Evolutionary conservation across 129 eudicot species (phyloP).

Genomic region (Rutidosis leptorrhynchoides): DNA sequence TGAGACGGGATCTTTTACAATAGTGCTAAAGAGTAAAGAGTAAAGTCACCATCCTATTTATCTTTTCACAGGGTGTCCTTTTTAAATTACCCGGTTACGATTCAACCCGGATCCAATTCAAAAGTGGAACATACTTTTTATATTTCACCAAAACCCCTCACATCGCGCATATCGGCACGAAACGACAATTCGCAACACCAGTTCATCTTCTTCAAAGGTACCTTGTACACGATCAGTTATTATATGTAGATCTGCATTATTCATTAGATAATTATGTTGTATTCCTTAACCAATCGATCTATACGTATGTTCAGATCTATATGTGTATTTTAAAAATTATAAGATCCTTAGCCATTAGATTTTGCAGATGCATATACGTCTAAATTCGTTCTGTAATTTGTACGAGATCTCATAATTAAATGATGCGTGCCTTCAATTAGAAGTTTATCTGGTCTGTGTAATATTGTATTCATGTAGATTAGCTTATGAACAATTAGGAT

Average conservation of each 20-base stretch:
- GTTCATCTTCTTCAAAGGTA: slow-evolving; percentile 27
- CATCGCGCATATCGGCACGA: slow-evolving; percentile 18
- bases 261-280: not conserved
- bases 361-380: not conserved
- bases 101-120: not conserved
- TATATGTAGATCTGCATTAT: slow-evolving; percentile 1
- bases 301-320: slow-evolving; percentile 24
- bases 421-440: not conserved
- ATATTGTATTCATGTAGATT: not conserved
- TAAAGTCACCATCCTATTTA: too few species aligned
- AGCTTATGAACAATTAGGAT: not conserved
- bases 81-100: not conserved
- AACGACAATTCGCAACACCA: slow-evolving; percentile 14
- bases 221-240: not conserved
- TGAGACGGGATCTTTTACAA: too few species aligned
- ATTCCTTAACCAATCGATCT: not conserved
- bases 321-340: not conserved
- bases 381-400: not conserved
- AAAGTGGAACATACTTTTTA: slow-evolving; percentile 4
- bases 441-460: not conserved
- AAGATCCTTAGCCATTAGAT: slow-evolving; percentile 4
- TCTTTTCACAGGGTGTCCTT: too few species aligned
- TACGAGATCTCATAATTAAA: not conserved
- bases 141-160: slow-evolving; percentile 20
- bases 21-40: too few species aligned